Evolutionary conservation across 192 early-diverging fungal species (phyloP), one percentile per base, ranked within the genome.

Genomic region (Backusella australiensis): DNA sequence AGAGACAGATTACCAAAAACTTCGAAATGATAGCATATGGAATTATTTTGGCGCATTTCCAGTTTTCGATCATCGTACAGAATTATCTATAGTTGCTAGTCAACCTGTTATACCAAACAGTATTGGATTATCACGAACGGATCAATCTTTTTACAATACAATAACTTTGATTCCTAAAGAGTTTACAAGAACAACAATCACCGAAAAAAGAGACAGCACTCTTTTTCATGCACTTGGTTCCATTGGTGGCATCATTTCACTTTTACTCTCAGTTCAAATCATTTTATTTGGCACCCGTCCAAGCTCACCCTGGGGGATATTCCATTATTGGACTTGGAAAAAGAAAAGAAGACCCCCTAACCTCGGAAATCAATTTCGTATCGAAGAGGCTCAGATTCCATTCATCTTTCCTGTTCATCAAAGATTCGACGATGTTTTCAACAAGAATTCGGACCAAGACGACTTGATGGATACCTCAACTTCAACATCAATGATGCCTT

Each of bases 191-290:
- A 69, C 19, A 12, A 69, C 67, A n/a, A 14, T 69, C 11, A 69
- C 67, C 7, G 67, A 69, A 69, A 69, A 69, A 19, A 69, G 35
- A 69, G 67, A 69, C 35, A 23, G 63, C 29, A 77, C 71, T 1
- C 15, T 77, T 3, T 7, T 77, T 19, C 29, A 46, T 19, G 26
- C 41, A 21, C 21, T 72, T 56, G 76, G 69, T 9, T 39, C 65
- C 4, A 44, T 77, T 46, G 71, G 59, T 67, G 71, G 76, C 49
- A 34, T 77, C 7, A 15, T 44, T 44, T 44, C 42, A 44, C 23
- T 77, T 32, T 4, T 77, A 11, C 38, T 77, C 7, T 0, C 52
- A 2, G 69, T 77, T 7, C 75, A 77, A 70, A 32, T 56, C 1
- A 34, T 49, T 21, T 21, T 72, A 35, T 72, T 72, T 72, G 71